Evolutionary conservation across 192 early-diverging fungal genomes (phyloP), one percentile per base, ranked within the genome.

Genomic region (Ambispora gerdemannii): DNA sequence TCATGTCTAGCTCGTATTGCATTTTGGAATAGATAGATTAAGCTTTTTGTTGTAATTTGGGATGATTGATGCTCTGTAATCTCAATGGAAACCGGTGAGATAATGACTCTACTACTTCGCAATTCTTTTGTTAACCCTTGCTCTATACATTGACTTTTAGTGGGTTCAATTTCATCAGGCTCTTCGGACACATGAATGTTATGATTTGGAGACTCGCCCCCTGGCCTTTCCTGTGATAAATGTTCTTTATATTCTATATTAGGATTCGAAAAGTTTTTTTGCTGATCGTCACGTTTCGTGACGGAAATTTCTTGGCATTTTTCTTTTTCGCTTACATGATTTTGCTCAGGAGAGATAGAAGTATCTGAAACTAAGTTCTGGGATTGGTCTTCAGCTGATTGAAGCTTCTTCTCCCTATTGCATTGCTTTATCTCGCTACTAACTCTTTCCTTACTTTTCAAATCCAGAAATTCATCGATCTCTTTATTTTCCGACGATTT

Each of bases 401-500:
- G 25, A 31, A 60, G 32, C 27, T 60, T 60, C 32, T 60, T 60
- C 32, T 61, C 34, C n/a, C n/a, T n/a, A n/a, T n/a, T n/a, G n/a
- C n/a, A n/a, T n/a, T n/a, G n/a, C n/a, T n/a, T n/a, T n/a, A 61
- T 61, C 33, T 35, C 36, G 36, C 36, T n/a, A 61, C 59, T 61
- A 61, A 61, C 59, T 34, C 36, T 34, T 61, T 61, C 36, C 59
- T 61, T 61, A 61, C 33, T 61, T 34, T 61, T 30, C 63, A 31
- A 4, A 50, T 65, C 63, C n/a, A 65, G 63, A 31, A 65, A 65
- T 30, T 65, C 32, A 65, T 50, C 63, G n/a, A 30, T 65, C 59
- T 61, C 59, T 61, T 15, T 61, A 61, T 61, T n/a, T 61, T 61
- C 59, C 20, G 20, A 61, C 59, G 25, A 65, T 65, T 65, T 65